Evolutionary conservation across 1,284 basidiomycete species (phyloP).

Genomic region (Irpex rosettiformis): DNA sequence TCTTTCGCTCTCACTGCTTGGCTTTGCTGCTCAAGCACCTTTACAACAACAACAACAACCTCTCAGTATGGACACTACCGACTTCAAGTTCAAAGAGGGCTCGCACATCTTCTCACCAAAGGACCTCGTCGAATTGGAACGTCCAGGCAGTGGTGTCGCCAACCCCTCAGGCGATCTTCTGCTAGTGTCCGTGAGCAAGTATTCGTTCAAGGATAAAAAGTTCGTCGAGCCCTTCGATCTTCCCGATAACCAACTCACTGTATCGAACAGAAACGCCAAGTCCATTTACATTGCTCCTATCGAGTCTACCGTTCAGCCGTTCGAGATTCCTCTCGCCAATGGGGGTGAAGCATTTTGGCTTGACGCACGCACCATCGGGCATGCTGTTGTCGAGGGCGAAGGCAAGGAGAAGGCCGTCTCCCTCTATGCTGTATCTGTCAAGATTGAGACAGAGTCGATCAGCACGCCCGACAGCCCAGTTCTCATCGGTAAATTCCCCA

Average conservation of each 20-base stretch:
- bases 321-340: slow-evolving; percentile 53
- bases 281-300: slow-evolving; percentile 62
- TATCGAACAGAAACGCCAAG: slow-evolving; percentile 55
- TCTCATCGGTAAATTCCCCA: slow-evolving; percentile 52
- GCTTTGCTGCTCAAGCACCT: slow-evolving; percentile 44
- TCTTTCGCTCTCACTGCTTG: slow-evolving; percentile 38
- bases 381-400: slow-evolving; percentile 53
- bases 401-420: slow-evolving; percentile 45
- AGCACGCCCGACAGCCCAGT: slow-evolving; percentile 31
- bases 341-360: slow-evolving; percentile 79
- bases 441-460: slow-evolving; percentile 32
- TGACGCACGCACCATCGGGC: slow-evolving; percentile 60
- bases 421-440: slow-evolving; percentile 56
- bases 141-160: slow-evolving; percentile 64
- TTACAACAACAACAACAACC: slow-evolving; percentile 23
- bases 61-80: slow-evolving; percentile 19
- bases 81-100: slow-evolving; percentile 56
- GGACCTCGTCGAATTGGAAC: slow-evolving; percentile 69
- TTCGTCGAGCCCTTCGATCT: slow-evolving; percentile 35
- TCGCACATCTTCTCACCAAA: slow-evolving; percentile 63
- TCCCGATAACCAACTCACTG: not conserved
- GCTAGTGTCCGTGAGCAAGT: slow-evolving; percentile 65
- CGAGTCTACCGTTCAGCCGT: slow-evolving; percentile 42
- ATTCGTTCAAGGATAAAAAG: slow-evolving; percentile 68
- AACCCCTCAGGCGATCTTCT: slow-evolving; percentile 66